phyloP scores from a whole-genome alignment of 495 filamentous ascomycete genomes.

The Chaetomium fimeti region DNA sequence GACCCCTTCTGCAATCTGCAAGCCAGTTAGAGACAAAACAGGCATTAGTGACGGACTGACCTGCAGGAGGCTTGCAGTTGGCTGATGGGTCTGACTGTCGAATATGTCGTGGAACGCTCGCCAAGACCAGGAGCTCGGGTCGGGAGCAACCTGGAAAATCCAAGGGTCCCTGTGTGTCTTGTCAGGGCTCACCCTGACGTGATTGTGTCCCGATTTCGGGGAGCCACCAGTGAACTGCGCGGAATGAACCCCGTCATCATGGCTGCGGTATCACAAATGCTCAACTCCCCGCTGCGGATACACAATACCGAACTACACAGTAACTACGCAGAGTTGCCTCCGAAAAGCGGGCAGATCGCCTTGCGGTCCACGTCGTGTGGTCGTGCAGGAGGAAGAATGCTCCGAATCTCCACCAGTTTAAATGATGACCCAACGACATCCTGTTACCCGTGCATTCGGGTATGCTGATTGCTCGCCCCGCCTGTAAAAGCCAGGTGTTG shows the following conservation, averaged over 20 bases:
- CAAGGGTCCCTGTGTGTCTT: no score
- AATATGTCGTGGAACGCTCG: constrained; percentile 1
- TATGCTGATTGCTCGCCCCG: neutral
- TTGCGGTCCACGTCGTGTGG: neutral
- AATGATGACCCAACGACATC: neutral
- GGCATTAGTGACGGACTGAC: constrained; percentile 2
- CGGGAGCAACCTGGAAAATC: neutral
- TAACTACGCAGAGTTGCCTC: no score
- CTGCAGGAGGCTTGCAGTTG: constrained; percentile 25
- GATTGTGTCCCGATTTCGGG: no score
- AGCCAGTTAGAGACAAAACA: neutral
- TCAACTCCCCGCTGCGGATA: no score
- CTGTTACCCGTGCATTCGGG: neutral
- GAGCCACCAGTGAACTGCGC: no score
- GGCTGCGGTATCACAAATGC: no score
- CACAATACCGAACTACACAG: no score
- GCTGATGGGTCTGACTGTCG: constrained; percentile 4
- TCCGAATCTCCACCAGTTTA: neutral
- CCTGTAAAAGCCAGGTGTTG: neutral
- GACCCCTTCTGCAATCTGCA: neutral
- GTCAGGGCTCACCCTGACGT: no score
- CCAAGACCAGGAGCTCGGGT: neutral
- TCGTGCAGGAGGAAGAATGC: neutral
- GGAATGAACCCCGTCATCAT: no score
- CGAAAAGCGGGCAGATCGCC: no score